phyloP scores from a whole-genome alignment of 116 monocot species.

The Phalaenopsis hybrid region DNA sequence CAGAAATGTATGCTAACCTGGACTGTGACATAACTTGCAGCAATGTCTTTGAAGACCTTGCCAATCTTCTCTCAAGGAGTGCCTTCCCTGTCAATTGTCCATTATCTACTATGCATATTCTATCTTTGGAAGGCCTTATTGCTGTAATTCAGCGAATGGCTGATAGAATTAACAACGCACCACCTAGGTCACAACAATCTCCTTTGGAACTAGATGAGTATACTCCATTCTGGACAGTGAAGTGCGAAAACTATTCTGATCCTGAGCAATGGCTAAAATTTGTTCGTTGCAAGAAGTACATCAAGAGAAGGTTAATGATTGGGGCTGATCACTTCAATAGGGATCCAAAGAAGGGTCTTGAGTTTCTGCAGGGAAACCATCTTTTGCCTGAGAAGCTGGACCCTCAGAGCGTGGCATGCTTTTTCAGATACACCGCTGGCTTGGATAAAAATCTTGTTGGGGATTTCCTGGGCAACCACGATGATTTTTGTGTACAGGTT shows the following conservation, averaged over 20 bases:
- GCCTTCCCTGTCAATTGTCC: slow-evolving; percentile 79
- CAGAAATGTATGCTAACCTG: slow-evolving; percentile 80
- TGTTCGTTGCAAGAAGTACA: slow-evolving; percentile 54
- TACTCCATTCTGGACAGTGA: slow-evolving; percentile 72
- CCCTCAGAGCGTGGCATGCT: slow-evolving; percentile 64
- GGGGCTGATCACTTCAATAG: slow-evolving; percentile 79
- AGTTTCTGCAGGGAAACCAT: slow-evolving; percentile 64
- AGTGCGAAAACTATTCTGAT: slow-evolving; percentile 59
- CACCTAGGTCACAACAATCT: slow-evolving; percentile 23
- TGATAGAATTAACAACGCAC: slow-evolving; percentile 42
- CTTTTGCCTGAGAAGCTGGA: slow-evolving; percentile 73
- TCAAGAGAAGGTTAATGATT: slow-evolving; percentile 69
- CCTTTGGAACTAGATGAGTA: slow-evolving; percentile 48
- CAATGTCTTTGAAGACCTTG: slow-evolving; percentile 71
- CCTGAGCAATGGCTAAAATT: slow-evolving; percentile 67
- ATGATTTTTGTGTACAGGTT: slow-evolving; percentile 75
- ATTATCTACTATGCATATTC: slow-evolving; percentile 59
- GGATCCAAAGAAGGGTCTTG: slow-evolving; percentile 74
- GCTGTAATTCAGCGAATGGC: slow-evolving; percentile 62
- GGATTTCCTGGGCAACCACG: slow-evolving; percentile 86
- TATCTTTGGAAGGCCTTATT: slow-evolving; percentile 78
- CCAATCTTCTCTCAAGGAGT: slow-evolving; percentile 66
- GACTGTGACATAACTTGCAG: slow-evolving; percentile 73
- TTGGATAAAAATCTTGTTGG: slow-evolving; percentile 81
- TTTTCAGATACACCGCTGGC: slow-evolving; percentile 73